Percentiles rank a stretch among this genome's conserved stretches.
Conservation (phyloP, 1,284 basidiomycete genomes). For the Leccinum solheimii region DNA sequence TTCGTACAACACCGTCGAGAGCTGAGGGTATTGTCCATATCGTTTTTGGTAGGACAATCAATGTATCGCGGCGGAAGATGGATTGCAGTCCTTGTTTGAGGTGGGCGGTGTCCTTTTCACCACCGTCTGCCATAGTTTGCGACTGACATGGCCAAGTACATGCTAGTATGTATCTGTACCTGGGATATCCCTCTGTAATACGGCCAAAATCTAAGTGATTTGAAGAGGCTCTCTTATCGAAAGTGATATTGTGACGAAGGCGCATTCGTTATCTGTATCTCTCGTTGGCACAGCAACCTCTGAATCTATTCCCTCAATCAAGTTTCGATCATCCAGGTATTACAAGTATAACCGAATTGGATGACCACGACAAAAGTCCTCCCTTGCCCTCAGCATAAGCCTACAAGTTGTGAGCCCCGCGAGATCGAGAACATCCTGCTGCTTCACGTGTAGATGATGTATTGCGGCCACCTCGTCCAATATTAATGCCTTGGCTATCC, state of each 20-base stretch:
- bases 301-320: conserved; percentile 35
- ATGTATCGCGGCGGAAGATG: conserved; percentile 36
- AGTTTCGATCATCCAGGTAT: neutral
- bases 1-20: conserved; percentile 14
- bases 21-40: conserved; percentile 13
- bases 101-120: conserved; percentile 51
- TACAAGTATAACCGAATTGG: neutral
- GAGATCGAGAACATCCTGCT: conserved; percentile 54
- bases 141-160: conserved; percentile 48
- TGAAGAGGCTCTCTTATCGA: conserved; percentile 22
- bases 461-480: conserved; percentile 53
- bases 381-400: conserved; percentile 43
- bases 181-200: neutral
- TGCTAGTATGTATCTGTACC: neutral
- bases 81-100: conserved; percentile 70
- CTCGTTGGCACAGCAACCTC: conserved; percentile 55
- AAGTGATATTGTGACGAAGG: conserved; percentile 33
- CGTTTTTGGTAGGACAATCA: conserved; percentile 3
- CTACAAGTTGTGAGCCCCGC: conserved; percentile 51
- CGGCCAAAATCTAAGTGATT: neutral
- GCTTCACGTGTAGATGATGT: conserved; percentile 58
- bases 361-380: conserved; percentile 58
- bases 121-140: conserved; percentile 69
- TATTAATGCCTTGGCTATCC: conserved; percentile 15
- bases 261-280: conserved; percentile 51